A percentile compares a stretch with the other conserved stretches of the same genome.
These are phyloP conservation scores for Zymoseptoria crescenta DNA, from an alignment of 2,329 filamentous ascomycete species.

Conservation along the genomic window DNA sequence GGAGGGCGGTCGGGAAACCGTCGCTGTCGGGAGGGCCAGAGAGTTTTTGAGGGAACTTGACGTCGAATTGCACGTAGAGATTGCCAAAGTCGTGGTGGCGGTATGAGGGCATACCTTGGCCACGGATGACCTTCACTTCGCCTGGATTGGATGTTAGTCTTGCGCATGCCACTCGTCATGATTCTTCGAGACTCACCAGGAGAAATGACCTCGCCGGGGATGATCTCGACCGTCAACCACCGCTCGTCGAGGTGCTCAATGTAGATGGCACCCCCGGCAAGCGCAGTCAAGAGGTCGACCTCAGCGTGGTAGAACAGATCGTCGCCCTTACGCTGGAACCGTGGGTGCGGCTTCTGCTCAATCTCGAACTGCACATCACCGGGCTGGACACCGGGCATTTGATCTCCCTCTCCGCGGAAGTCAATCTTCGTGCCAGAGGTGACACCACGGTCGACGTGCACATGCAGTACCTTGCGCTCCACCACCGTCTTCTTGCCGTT, in stretches of 20 bases:
- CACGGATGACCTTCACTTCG: conserved; percentile 84
- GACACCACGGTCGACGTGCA: conserved; percentile 93
- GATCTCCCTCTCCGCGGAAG: conserved; percentile 94
- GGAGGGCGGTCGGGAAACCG: conserved; percentile 34
- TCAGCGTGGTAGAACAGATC: conserved; percentile 92
- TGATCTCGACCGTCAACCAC: conserved; percentile 89
- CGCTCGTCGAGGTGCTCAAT: conserved; percentile 96
- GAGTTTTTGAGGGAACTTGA: conserved; percentile 74
- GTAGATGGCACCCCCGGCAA: conserved; percentile 83
- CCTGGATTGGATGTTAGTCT: conserved; percentile 45
- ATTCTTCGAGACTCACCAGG: conserved; percentile 58
- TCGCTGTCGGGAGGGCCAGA: conserved; percentile 33
- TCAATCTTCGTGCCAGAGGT: conserved; percentile 92
- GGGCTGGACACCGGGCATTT: conserved; percentile 83
- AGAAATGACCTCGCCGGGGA: conserved; percentile 88
- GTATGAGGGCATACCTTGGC: conserved; percentile 94
- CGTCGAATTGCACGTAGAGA: conserved; percentile 92
- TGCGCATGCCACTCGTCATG: background rate
- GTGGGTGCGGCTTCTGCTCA: conserved; percentile 93
- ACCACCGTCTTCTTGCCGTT: conserved; percentile 96
- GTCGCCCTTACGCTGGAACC: conserved; percentile 94
- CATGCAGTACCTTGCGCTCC: conserved; percentile 95
- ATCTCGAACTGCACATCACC: conserved; percentile 98
- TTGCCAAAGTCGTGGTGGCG: conserved; percentile 94
- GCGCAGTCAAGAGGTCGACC: conserved; percentile 88